Percentiles rank a stretch among this genome's conserved stretches.
Evolutionary conservation across 2,329 filamentous ascomycete genomes (phyloP).

Genomic region (Aspergillus ibericus): DNA sequence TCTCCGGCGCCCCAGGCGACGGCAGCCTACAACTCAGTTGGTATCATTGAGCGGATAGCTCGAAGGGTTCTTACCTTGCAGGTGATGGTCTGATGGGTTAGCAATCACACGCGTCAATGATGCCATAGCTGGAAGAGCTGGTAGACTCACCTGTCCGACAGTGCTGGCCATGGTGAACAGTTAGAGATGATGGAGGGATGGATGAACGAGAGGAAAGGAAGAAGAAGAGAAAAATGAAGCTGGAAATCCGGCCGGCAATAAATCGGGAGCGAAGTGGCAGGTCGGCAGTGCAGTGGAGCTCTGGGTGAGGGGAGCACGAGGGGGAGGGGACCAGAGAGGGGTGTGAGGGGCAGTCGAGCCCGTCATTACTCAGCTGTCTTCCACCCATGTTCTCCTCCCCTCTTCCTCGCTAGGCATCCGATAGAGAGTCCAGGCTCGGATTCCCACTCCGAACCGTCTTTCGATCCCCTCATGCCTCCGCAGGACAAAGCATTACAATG

Average conservation of each 20-base stretch:
- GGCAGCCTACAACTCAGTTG: conserved; percentile 62
- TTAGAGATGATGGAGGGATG: background rate
- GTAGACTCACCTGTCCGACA: conserved; percentile 54
- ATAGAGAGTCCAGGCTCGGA: background rate
- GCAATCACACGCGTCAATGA: conserved; percentile 3
- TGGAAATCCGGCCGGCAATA: conserved; percentile 7
- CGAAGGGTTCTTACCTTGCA: conserved; percentile 63
- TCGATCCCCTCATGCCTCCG: background rate
- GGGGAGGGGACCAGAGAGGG: conserved; percentile 9
- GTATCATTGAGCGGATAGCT: conserved; percentile 1
- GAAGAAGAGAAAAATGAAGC: conserved; percentile 5
- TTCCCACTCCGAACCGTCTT: background rate
- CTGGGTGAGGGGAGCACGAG: conserved; percentile 16
- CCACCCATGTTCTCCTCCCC: background rate
- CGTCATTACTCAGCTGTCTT: too few relatives aligned
- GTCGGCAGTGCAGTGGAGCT: conserved; percentile 15
- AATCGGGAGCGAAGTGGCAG: conserved; percentile 13
- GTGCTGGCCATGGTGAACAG: conserved; percentile 53
- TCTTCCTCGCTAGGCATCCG: background rate
- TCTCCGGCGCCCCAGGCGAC: conserved; percentile 97
- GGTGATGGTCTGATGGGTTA: conserved; percentile 70
- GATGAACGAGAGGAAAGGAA: background rate
- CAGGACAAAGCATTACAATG: background rate
- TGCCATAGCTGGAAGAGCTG: background rate
- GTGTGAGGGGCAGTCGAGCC: background rate